Base-by-base conservation (phyloP, 768 basidiomycete species). In the Nidularia pulvinata region DNA sequence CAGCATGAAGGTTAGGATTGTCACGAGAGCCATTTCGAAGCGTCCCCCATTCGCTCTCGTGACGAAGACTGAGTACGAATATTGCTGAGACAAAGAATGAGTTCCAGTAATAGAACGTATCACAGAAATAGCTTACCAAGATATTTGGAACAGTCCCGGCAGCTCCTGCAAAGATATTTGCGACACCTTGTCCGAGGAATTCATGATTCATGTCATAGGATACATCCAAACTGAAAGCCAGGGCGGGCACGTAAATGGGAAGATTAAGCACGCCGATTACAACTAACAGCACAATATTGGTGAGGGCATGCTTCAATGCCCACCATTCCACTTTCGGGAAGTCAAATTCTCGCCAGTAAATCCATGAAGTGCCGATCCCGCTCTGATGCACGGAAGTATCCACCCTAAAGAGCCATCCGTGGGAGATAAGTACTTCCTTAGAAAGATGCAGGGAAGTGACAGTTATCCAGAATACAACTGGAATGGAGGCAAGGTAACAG, bases 161-260 rank as follows among this genome's bases (percentile, higher is more conserved):
- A 6, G 58, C 49, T 11, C 61, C 63, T 4, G 63, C 56, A 2
- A 65, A 32, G n/a, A 65, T 45, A 34, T 65, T 65, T 5, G 53
- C 57, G 7, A 46, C 55, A 6, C 59, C 63, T 51, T 65, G 64
- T 1, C 64, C 63, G 3, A 65, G 7, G 4, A 65, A 53, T 42
- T 65, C 64, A 49, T 62, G 60, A 34, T 65, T 55, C 64, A 63
- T 65, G 51, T 60, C 54, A 48, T 65, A 65, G 1, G 64, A 65
- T 10, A 59, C 48, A 35, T 61, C 61, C 6, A 65, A 53, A 14
- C 56, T 52, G 45, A 65, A 60, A 4, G 60, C 64, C 5, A 63
- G 46, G 13, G 62, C 55, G 4, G 62, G 60, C 11, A 65, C 61
- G 46, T 55, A 65, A 10, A 65, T 63, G 2, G 62, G 62, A 9